Conservation (phyloP, 768 basidiomycete genomes). For the Psilocybe cubensis region DNA sequence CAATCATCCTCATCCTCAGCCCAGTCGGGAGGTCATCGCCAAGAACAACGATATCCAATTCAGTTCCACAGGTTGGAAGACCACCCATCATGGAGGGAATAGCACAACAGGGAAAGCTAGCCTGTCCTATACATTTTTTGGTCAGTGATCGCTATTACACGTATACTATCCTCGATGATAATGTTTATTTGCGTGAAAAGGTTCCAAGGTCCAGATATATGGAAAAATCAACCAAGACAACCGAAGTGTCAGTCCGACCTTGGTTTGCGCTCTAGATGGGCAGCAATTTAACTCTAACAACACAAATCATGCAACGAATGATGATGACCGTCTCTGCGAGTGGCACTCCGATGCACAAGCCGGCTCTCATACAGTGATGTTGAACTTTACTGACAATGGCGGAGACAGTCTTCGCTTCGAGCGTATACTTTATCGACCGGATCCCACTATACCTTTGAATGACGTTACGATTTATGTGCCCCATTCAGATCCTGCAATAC, state of each 20-base stretch:
- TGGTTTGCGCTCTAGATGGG: neutral
- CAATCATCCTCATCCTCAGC: too few species aligned
- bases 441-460: neutral
- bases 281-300: neutral
- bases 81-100: too few species aligned
- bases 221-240: too few species aligned
- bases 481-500: neutral
- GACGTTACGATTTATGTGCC: neutral
- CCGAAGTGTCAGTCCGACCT: too few species aligned
- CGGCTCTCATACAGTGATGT: neutral
- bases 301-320: neutral
- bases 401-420: neutral
- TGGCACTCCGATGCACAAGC: neutral
- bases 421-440: neutral
- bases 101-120: neutral
- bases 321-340: neutral
- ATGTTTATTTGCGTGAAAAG: neutral
- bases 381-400: neutral
- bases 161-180: neutral
- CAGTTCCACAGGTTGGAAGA: too few species aligned
- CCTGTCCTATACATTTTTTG: neutral
- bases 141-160: neutral
- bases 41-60: too few species aligned
- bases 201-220: neutral
- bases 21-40: too few species aligned